Conservation (phyloP, 2,329 filamentous ascomycete species). For the Gremmenia infestans region DNA sequence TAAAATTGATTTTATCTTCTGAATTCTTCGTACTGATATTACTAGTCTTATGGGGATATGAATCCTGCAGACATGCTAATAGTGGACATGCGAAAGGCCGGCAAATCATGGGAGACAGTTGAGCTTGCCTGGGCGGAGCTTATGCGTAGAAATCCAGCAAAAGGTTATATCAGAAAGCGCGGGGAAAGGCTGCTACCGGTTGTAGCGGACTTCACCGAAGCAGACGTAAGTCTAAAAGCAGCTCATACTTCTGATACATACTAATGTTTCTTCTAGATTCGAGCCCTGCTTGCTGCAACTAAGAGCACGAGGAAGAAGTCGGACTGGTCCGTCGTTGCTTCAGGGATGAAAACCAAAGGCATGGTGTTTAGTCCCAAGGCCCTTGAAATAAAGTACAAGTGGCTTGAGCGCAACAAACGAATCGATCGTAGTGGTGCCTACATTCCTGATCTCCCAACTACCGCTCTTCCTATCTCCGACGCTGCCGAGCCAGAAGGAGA, state of each 20-base stretch:
- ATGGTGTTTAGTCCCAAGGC: conserved; percentile 2
- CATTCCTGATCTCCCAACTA: not conserved
- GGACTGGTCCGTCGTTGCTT: conserved; percentile 7
- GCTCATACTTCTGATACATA: not conserved
- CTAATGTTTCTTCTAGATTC: not conserved
- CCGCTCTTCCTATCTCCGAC: not conserved
- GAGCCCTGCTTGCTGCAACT: not conserved
- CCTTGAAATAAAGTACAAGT: conserved; percentile 9
- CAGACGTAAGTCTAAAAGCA: conserved; percentile 8
- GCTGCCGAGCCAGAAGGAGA: not conserved
- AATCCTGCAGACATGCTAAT: conserved; percentile 8
- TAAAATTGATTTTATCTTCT: no score
- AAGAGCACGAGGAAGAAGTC: conserved; percentile 4
- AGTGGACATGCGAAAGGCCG: conserved; percentile 4
- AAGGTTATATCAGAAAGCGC: conserved; percentile 8
- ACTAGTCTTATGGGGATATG: conserved; percentile 8
- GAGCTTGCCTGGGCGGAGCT: conserved; percentile 7
- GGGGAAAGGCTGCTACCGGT: conserved; percentile 4
- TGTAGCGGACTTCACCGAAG: conserved; percentile 6
- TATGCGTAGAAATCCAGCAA: conserved; percentile 2
- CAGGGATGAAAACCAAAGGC: conserved; percentile 1
- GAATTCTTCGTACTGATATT: not conserved
- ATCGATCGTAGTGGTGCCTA: conserved; percentile 5
- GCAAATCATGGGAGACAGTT: conserved; percentile 7
- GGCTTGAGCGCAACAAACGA: conserved; percentile 6